phyloP scores from a whole-genome alignment of 306 rosid species.

The Luffa aegyptiaca region DNA sequence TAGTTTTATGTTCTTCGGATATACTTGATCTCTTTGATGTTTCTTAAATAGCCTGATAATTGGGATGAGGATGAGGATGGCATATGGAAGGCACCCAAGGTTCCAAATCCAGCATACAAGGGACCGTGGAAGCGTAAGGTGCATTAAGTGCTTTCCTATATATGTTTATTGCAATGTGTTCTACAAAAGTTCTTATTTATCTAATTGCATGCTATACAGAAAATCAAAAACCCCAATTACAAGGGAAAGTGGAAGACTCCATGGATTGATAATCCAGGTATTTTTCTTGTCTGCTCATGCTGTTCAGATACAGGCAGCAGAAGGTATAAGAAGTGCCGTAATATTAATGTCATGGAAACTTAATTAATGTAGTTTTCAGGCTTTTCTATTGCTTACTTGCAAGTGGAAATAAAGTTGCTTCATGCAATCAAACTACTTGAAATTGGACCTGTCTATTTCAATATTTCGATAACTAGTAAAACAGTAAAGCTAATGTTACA shows the following conservation, averaged over 20 bases:
- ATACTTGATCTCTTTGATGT: background rate
- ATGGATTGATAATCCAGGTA: constrained; percentile 96
- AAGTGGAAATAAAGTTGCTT: background rate
- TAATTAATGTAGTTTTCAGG: background rate
- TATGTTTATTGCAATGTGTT: constrained; percentile 11
- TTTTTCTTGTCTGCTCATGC: constrained; percentile 5
- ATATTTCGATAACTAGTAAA: background rate
- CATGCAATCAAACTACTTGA: background rate
- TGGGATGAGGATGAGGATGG: constrained; percentile 96
- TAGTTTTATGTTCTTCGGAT: background rate
- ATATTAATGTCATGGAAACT: background rate
- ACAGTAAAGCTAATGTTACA: background rate
- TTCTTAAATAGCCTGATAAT: constrained; percentile 50
- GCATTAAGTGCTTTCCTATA: constrained; percentile 5
- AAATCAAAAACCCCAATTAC: constrained; percentile 91
- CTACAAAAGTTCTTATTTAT: constrained; percentile 12
- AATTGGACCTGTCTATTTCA: background rate
- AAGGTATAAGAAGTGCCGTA: background rate
- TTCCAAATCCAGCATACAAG: constrained; percentile 89
- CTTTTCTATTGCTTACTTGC: background rate
- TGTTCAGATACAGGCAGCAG: background rate
- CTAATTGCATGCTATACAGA: constrained; percentile 36
- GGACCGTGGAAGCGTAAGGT: constrained; percentile 98
- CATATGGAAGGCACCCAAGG: constrained; percentile 73
- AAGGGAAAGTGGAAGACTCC: constrained; percentile 93